Evolutionary conservation across 768 basidiomycete species (phyloP).

Genomic region (Pisolithus tinctorius): DNA sequence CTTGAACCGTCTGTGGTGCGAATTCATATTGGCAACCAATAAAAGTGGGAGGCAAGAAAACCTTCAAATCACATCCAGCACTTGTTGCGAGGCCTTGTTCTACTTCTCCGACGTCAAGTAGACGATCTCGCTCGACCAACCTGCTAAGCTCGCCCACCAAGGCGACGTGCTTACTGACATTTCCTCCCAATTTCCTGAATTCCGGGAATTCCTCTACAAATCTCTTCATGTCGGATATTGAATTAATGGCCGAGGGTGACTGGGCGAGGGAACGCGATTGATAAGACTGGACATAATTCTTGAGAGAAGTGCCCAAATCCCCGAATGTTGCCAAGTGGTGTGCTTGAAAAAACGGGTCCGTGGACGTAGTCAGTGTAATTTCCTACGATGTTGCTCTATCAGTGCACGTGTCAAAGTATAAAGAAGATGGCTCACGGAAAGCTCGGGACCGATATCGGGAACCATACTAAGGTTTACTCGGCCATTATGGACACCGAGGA

Average conservation of each 20-base stretch:
- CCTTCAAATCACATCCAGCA: slow-evolving; percentile 84
- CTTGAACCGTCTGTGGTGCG: slow-evolving; percentile 66
- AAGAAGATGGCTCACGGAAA: slow-evolving; percentile 50
- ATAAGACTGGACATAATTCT: slow-evolving; percentile 91
- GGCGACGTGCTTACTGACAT: slow-evolving; percentile 98
- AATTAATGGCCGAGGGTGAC: slow-evolving; percentile 78
- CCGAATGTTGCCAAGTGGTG: slow-evolving; percentile 93
- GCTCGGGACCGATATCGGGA: slow-evolving; percentile 80
- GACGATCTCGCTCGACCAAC: slow-evolving; percentile 76
- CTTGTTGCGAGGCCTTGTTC: slow-evolving; percentile 95
- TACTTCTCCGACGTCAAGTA: slow-evolving; percentile 88
- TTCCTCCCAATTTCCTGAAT: slow-evolving; percentile 92
- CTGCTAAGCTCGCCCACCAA: slow-evolving; percentile 94
- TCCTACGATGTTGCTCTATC: slow-evolving; percentile 46
- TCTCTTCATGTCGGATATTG: slow-evolving; percentile 92
- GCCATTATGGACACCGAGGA: slow-evolving; percentile 90
- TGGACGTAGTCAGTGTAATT: slow-evolving; percentile 84
- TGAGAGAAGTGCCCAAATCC: slow-evolving; percentile 87
- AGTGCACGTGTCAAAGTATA: slow-evolving; percentile 8
- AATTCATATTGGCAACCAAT: neutral
- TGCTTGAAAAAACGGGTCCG: slow-evolving; percentile 90
- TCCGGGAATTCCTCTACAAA: slow-evolving; percentile 99
- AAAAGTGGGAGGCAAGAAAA: slow-evolving; percentile 25
- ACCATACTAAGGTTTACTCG: slow-evolving; percentile 80
- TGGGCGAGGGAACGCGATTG: slow-evolving; percentile 76